Evolutionary conservation across 176 grass and related monocot species (phyloP), one percentile per base, ranked within the genome.

Genomic region (Triticum turgidum): DNA sequence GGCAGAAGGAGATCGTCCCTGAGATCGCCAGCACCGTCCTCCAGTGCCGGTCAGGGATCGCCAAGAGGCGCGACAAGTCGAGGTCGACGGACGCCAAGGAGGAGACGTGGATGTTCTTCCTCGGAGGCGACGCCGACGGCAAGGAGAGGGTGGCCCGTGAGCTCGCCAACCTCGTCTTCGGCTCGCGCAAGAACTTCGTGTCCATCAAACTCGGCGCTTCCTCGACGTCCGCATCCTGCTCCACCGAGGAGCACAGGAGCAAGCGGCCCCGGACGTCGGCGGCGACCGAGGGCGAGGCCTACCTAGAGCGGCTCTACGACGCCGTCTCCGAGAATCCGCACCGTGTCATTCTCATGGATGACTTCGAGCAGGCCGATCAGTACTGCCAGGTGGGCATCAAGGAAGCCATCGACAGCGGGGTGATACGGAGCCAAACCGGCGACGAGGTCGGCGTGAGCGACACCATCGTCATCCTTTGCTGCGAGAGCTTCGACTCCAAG

Each of bases 41-140:
- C 47, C 89, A 88, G 42, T 95, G 96, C 83, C 70, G 96, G 29
- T 98, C 96, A 0, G 96, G 96, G 78, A 95, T 98, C 58, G 87
- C 85, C 1, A 91, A 89, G 75, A 82, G 89, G 44, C 87, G 88
- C 18, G 88, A 87, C 85, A 91, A 39, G 87, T 86, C 87, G 65
- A 79, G 73, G 81, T 69, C 79, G 45, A 14, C 61, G 66, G 85
- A 83, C 4, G 80, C 82, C 1, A 98, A 98, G 91, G 93, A 95
- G 80, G 93, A 95, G 78, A 95, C 96, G 15, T 98, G 96, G 96
- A 74, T 98, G 83, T 87, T 98, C 78, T 98, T 98, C 78, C 81
- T 89, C 78, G 96, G 96, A 4, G 86, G 45, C 65, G 96, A 98
- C 49, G 49, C 52, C 6, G 35, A 89, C 10, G 96, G 96, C 73